Base-by-base conservation (phyloP, 1,284 basidiomycete genomes). In the Rhodotorula mucilaginosa region DNA sequence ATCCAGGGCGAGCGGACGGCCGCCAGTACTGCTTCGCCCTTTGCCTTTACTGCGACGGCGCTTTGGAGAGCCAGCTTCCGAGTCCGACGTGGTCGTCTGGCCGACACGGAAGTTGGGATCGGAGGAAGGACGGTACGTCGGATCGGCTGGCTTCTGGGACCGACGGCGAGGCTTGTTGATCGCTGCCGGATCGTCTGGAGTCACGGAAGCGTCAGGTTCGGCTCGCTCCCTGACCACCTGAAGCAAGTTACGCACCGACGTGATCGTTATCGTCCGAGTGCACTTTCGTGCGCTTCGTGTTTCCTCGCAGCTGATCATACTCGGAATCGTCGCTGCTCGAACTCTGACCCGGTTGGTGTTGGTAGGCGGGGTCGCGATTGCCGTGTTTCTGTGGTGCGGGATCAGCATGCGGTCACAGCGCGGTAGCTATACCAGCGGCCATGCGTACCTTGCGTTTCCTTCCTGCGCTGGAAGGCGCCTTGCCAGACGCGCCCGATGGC, bases 401-500 rank as follows among this genome's bases (percentile, higher is more conserved):
- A 44, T 44, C 39, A 44, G 39, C 39, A 13, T 44, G 39, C 39
- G 39, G 39, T 44, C 39, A 44, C 10, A 44, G 39, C 10, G 39
- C 39, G 39, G 12, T 13, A 44, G 39, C 39, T 44, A 44, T 12
- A 44, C 10, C 10, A 44, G 39, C 39, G 39, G 39, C 12, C 39
- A 2, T 44, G 39, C 73, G 29, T 44, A 74, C 74, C 70, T 75
- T 75, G 49, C 74, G 70, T 69, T 75, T 76, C 70, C 74, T 72
- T 10, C 63, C 64, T 23, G 62, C 64, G 57, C 69, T 70, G 23
- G n/a, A 8, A 49, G 63, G 64, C 26, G 66, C 26, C 58, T 58
- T 61, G 51, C 29, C 68, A 29, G n/a, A 62, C 51, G 19, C 26
- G 62, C 60, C 58, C 31, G 61, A 21, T 21, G 7, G 34, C 31